phyloP scores from a whole-genome alignment of 2,329 filamentous ascomycete genomes.

The Fusarium staphyleae region DNA sequence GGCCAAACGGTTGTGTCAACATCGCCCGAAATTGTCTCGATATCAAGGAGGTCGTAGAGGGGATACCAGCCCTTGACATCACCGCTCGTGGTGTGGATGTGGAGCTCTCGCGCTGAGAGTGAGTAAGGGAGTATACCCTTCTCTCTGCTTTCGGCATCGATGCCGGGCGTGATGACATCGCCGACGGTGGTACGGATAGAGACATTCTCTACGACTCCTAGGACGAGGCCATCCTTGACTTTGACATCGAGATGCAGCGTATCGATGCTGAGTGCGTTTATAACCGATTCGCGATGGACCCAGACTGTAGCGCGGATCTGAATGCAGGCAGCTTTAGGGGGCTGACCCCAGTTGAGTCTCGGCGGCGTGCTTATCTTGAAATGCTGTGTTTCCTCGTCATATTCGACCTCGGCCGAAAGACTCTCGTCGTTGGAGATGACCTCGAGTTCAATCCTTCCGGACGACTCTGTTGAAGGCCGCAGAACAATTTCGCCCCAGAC shows the following conservation, averaged over 20 bases:
- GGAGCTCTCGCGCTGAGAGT: conserved; percentile 53
- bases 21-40: conserved; percentile 55
- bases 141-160: conserved; percentile 36
- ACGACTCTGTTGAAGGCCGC: conserved; percentile 45
- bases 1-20: conserved; percentile 52
- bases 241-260: conserved; percentile 51
- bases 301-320: conserved; percentile 57
- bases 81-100: conserved; percentile 53
- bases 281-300: conserved; percentile 50
- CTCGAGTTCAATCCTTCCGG: conserved; percentile 53
- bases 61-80: conserved; percentile 58
- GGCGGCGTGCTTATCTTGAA: conserved; percentile 52
- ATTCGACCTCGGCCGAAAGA: conserved; percentile 46
- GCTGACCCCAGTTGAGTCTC: conserved; percentile 40
- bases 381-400: conserved; percentile 47
- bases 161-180: conserved; percentile 47
- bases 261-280: conserved; percentile 49
- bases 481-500: conserved; percentile 57
- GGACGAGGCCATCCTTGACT: conserved; percentile 50
- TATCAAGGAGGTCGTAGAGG: conserved; percentile 56
- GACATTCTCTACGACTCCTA: conserved; percentile 43
- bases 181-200: conserved; percentile 50
- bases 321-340: conserved; percentile 52
- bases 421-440: conserved; percentile 54
- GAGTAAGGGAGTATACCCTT: conserved; percentile 45